Evolutionary conservation across 208 protist genomes (phyloP), one percentile per base, ranked within the genome.

Genomic region (Wallacemonas sp.): DNA sequence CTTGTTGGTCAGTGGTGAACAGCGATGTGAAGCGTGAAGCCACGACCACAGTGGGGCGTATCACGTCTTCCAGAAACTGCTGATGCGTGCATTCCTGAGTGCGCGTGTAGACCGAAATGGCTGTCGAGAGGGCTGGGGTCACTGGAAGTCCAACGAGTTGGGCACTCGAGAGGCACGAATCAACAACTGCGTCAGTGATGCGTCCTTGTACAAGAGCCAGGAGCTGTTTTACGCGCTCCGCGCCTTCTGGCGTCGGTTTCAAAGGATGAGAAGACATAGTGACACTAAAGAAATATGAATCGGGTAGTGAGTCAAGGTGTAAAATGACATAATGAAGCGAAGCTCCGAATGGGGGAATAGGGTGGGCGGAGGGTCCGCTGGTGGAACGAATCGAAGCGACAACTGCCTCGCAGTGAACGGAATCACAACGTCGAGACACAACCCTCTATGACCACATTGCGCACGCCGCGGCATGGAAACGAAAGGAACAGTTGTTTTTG

Each of bases 41-140:
- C 0, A 34, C 42, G 30, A 17, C 3, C 6, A 78, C 44, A 4
- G 53, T 30, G 12, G 66, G 71, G 31, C 66, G 62, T 21, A 73
- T 26, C 47, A 79, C 49, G 22, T 17, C 4, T 15, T 39, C 12
- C 21, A 73, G 31, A 21, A 73, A 66, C 41, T 61, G 19, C 0
- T 46, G 30, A 31, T 53, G 3, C 2, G 42, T 49, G 51, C 49
- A 44, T 15, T 47, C 53, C 3, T 46, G 38, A 1, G 58, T 66
- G 2, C 59, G 51, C 60, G 53, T 68, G 42, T 47, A 70, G 4
- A 55, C 39, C 8, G 38, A 38, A n/a, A 55, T 44, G 4, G 62
- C 72, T 1, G 22, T 24, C 22, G 36, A 19, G 15, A 78, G 56
- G 5, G 60, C 56, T 0, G 55, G 45, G 22, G 62, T 51, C 1